phyloP scores from a whole-genome alignment of 768 basidiomycete genomes.

The Nevesoporus exiguus region DNA sequence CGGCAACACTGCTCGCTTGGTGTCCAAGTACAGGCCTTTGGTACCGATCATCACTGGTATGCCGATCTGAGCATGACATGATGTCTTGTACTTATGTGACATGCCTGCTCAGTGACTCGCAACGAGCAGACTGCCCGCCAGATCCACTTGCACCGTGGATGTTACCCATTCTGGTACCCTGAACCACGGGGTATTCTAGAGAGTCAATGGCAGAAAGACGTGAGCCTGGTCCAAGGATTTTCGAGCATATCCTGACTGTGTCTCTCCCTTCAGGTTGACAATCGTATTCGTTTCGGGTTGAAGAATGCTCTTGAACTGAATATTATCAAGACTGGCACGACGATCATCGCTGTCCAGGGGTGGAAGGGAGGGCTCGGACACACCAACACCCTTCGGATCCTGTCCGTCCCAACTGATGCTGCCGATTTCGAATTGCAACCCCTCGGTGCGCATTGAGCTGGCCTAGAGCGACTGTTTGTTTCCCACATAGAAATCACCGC shows the following conservation, averaged over 20 bases:
- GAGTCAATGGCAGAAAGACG: constrained; percentile 97
- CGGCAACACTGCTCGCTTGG: constrained; percentile 91
- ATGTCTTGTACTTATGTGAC: constrained; percentile 5
- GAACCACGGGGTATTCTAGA: constrained; percentile 87
- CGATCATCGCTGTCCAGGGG: constrained; percentile 95
- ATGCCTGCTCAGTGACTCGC: constrained; percentile 68
- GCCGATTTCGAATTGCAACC: constrained; percentile 78
- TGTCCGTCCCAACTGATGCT: constrained; percentile 77
- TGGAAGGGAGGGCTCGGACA: constrained; percentile 98
- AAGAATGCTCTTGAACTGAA: constrained; percentile 78
- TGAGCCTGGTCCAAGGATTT: constrained; percentile 36
- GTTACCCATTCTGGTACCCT: constrained; percentile 95
- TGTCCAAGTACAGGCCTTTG: constrained; percentile 93
- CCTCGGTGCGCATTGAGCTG: constrained; percentile 34
- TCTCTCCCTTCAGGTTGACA: constrained; percentile 60
- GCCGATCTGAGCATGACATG: constrained; percentile 19
- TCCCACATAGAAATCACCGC: constrained; percentile 7
- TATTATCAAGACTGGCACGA: constrained; percentile 83
- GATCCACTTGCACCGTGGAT: constrained; percentile 93
- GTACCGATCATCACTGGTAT: constrained; percentile 93
- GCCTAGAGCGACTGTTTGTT: constrained; percentile 3
- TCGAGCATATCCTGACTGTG: constrained; percentile 10
- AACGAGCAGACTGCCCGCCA: constrained; percentile 95
- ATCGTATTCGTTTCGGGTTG: constrained; percentile 87
- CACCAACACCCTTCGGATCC: constrained; percentile 85